Evolutionary conservation across 768 basidiomycete species (phyloP).

Genomic region (Asterophora lycoperdoides): DNA sequence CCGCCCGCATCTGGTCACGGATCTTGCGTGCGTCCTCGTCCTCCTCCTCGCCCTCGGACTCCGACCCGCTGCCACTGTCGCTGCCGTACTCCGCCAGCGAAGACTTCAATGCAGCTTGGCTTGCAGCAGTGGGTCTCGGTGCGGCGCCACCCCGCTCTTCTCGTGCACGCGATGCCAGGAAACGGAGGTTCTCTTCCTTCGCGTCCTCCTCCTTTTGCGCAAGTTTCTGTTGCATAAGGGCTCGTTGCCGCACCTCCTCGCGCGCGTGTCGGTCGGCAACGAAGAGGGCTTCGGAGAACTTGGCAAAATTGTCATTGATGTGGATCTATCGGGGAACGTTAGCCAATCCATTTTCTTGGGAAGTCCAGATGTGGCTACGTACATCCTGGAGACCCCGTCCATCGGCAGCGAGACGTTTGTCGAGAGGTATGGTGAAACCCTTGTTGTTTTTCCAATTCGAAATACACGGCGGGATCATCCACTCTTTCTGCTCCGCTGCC

Average conservation of each 20-base stretch:
- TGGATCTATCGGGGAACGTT: conserved; percentile 58
- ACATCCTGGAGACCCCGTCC: conserved; percentile 98
- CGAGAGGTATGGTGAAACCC: conserved; percentile 97
- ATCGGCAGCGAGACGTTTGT: conserved; percentile 96
- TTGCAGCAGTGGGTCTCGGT: conserved; percentile 61
- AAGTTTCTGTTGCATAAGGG: conserved; percentile 98
- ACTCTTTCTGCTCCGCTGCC: conserved; percentile 97
- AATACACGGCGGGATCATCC: conserved; percentile 99
- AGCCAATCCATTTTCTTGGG: not conserved
- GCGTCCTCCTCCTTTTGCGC: conserved; percentile 96
- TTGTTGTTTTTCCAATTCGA: conserved; percentile 99
- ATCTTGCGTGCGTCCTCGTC: conserved; percentile 84
- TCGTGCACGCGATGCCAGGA: conserved; percentile 92
- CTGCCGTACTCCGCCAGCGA: conserved; percentile 85
- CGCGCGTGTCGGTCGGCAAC: conserved; percentile 96
- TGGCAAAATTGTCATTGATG: conserved; percentile 99
- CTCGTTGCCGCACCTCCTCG: conserved; percentile 94
- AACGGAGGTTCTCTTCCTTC: conserved; percentile 93
- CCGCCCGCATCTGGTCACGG: conserved; percentile 85
- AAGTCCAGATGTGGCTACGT: conserved; percentile 27
- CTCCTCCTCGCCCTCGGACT: conserved; percentile 55
- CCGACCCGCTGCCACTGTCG: conserved; percentile 62
- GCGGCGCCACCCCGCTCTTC: conserved; percentile 87
- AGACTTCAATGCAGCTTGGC: conserved; percentile 67
- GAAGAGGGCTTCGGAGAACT: conserved; percentile 94